A percentile compares a stretch with the other conserved stretches of the same genome.
Conservation (phyloP, 768 basidiomycete species). For the Hypholoma sublateritium region DNA sequence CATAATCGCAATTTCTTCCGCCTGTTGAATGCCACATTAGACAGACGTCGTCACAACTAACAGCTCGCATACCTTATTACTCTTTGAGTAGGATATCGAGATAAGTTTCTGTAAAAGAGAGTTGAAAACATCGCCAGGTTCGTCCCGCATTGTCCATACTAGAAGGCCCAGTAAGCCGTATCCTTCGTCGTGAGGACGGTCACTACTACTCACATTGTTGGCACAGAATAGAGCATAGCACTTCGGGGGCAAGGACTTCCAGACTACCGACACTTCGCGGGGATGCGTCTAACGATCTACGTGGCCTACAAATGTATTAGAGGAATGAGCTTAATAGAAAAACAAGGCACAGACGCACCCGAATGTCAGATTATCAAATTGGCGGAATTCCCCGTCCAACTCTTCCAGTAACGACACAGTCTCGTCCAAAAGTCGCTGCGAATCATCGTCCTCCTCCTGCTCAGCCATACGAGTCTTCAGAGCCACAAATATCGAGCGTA, state of each 20-base stretch:
- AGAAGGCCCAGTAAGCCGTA: neutral
- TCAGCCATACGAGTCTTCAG: conserved; percentile 42
- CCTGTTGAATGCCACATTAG: conserved; percentile 37
- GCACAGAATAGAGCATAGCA: conserved; percentile 61
- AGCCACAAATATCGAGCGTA: conserved; percentile 56
- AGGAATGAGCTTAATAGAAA: neutral
- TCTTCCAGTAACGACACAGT: conserved; percentile 62
- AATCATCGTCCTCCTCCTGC: conserved; percentile 43
- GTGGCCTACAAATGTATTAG: conserved; percentile 30
- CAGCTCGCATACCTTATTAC: conserved; percentile 48
- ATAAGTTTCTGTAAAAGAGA: conserved; percentile 57
- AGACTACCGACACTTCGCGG: conserved; percentile 24
- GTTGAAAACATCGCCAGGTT: conserved; percentile 50
- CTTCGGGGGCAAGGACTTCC: conserved; percentile 58
- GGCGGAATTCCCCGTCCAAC: conserved; percentile 53
- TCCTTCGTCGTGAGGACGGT: neutral
- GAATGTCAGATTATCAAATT: conserved; percentile 45
- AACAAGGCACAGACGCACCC: conserved; percentile 34
- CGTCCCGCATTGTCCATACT: conserved; percentile 72
- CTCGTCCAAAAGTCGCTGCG: conserved; percentile 52
- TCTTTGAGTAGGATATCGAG: conserved; percentile 52
- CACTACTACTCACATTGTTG: conserved; percentile 57
- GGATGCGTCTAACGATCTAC: conserved; percentile 43
- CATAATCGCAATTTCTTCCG: conserved; percentile 72
- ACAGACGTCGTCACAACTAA: neutral